A percentile compares a stretch with the other conserved stretches of the same genome.
Evolutionary conservation across 2,329 filamentous ascomycete genomes (phyloP).

Genomic region (Lachnellula arida): DNA sequence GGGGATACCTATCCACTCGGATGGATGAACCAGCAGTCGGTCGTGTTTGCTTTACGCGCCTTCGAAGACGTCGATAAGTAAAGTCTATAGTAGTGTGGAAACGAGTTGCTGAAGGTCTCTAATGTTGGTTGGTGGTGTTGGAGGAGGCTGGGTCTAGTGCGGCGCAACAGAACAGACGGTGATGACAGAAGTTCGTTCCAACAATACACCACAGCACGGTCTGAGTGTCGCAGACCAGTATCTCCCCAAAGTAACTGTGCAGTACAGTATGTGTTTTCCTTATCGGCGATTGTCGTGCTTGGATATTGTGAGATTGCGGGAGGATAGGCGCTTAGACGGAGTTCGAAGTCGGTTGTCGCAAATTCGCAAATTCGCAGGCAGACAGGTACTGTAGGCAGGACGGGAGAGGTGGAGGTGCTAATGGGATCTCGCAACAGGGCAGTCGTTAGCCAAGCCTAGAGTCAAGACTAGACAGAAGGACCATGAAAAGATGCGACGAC

Average conservation of each 20-base stretch:
- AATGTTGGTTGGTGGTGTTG: not conserved
- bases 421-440: not conserved
- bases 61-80: not conserved
- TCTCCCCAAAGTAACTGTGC: not conserved
- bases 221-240: not conserved
- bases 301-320: not conserved
- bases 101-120: not conserved
- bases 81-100: not conserved
- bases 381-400: not conserved
- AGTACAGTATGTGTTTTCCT: not conserved
- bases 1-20: constrained; percentile 13
- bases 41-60: not conserved
- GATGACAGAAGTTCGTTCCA: not conserved
- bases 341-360: not conserved
- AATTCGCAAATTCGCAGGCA: no score
- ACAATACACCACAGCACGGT: not conserved
- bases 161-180: not conserved
- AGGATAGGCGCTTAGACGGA: not conserved
- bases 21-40: constrained; percentile 4
- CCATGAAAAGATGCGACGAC: no score
- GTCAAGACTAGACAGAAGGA: no score
- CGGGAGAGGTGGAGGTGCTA: not conserved
- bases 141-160: not conserved
- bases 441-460: no score
- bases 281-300: no score